Conservation (phyloP, 345 rosid species). For the Nasturtium officinale region DNA sequence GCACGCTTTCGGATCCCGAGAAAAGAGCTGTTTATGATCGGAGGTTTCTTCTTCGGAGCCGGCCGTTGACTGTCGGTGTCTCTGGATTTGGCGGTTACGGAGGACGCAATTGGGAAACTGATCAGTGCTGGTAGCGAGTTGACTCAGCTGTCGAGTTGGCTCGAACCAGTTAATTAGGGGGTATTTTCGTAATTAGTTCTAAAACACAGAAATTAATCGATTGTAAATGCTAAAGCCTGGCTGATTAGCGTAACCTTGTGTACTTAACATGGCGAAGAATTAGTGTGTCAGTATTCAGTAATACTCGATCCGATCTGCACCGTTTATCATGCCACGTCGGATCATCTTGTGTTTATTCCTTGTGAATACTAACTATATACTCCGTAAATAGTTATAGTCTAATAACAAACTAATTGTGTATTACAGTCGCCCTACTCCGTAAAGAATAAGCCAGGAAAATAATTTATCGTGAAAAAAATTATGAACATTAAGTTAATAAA, state of each 20-base stretch:
- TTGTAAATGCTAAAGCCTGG: slow-evolving; percentile 18
- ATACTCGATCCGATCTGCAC: not conserved
- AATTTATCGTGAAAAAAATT: too few species aligned
- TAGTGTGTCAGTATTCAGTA: not conserved
- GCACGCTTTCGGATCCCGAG: slow-evolving; percentile 79
- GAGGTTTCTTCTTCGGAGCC: slow-evolving; percentile 35
- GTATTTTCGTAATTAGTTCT: not conserved
- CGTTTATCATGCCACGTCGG: slow-evolving; percentile 16
- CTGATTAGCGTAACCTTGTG: not conserved
- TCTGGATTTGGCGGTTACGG: slow-evolving; percentile 48
- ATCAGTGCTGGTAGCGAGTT: slow-evolving; percentile 83
- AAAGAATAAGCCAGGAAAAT: too few species aligned
- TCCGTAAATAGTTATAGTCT: too few species aligned
- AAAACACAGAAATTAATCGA: not conserved
- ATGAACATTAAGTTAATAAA: too few species aligned
- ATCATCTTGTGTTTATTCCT: not conserved
- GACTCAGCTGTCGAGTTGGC: slow-evolving; percentile 28
- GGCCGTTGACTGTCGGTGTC: slow-evolving; percentile 53
- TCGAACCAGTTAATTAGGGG: not conserved
- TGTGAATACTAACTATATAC: not conserved
- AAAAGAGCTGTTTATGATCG: slow-evolving; percentile 81
- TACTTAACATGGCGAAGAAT: not conserved
- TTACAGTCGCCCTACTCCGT: too few species aligned
- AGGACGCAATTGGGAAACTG: slow-evolving; percentile 84
- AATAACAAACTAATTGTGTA: too few species aligned